phyloP scores from a whole-genome alignment of 2,329 filamentous ascomycete species.

The Coniochaeta prunicola region DNA sequence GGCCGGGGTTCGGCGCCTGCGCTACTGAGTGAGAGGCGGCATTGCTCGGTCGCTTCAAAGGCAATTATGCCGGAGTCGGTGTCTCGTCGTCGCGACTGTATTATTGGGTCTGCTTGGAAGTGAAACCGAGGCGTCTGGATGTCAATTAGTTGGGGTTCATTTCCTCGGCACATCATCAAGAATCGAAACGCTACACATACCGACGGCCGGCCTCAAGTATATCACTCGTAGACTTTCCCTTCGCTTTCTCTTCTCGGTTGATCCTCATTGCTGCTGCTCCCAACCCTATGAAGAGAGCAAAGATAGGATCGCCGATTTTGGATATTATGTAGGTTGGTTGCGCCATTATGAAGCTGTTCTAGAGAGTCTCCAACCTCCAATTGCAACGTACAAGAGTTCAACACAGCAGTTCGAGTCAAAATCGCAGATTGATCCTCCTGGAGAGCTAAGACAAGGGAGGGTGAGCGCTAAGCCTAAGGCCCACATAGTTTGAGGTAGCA shows the following conservation, averaged over 20 bases:
- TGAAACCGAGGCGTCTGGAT: slow-evolving; percentile 22
- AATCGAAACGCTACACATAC: slow-evolving; percentile 19
- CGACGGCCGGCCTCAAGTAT: slow-evolving; percentile 40
- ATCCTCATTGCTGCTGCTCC: slow-evolving; percentile 49
- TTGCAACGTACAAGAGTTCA: background rate
- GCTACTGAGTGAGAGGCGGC: background rate
- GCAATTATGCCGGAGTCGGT: background rate
- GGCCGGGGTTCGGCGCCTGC: slow-evolving; percentile 35
- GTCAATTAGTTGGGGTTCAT: slow-evolving; percentile 2
- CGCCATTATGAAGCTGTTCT: slow-evolving; percentile 32
- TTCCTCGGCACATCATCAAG: background rate
- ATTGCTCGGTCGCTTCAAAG: background rate
- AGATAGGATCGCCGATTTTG: slow-evolving; percentile 50
- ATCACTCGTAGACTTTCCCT: slow-evolving; percentile 44
- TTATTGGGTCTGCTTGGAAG: slow-evolving; percentile 6
- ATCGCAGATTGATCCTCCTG: too few relatives aligned
- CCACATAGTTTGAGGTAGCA: background rate
- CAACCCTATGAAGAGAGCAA: slow-evolving; percentile 49
- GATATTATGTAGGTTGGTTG: slow-evolving; percentile 53
- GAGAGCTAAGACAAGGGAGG: background rate
- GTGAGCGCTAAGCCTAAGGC: background rate
- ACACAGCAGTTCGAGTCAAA: too few relatives aligned
- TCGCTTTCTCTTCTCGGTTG: slow-evolving; percentile 52
- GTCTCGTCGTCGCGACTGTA: background rate
- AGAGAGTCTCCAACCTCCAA: background rate